Evolutionary conservation across 148 eudicot genomes (phyloP).

Genomic region (Vaccinium darrowii): DNA sequence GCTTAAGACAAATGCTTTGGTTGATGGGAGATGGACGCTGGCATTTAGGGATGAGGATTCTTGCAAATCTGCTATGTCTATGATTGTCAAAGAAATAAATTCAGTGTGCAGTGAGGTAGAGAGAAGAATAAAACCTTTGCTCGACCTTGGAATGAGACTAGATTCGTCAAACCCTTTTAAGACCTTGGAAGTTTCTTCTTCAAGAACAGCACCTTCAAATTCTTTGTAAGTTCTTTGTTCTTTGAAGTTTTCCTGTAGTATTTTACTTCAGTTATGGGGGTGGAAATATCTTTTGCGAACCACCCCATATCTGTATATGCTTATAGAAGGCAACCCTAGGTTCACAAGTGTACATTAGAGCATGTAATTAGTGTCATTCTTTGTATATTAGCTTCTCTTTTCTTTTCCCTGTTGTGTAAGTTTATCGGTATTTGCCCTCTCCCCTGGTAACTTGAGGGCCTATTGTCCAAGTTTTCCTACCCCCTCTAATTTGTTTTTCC

Average conservation of each 20-base stretch:
- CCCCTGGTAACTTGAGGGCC: background rate
- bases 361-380: slow-evolving; percentile 20
- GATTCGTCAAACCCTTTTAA: slow-evolving; percentile 31
- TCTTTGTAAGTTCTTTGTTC: slow-evolving; percentile 22
- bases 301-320: slow-evolving; percentile 39
- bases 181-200: slow-evolving; percentile 27
- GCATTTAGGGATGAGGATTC: slow-evolving; percentile 82
- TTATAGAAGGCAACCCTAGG: slow-evolving; percentile 29
- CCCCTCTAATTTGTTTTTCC: background rate
- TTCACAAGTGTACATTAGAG: slow-evolving; percentile 31
- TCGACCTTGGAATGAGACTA: slow-evolving; percentile 37
- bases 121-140: slow-evolving; percentile 63
- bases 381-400: slow-evolving; percentile 23
- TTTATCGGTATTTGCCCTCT: background rate
- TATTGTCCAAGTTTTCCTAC: background rate
- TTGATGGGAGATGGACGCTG: slow-evolving; percentile 96
- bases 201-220: slow-evolving; percentile 23
- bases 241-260: background rate
- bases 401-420: background rate
- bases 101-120: slow-evolving; percentile 60
- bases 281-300: slow-evolving; percentile 21
- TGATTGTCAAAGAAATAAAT: slow-evolving; percentile 56
- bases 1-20: slow-evolving; percentile 56
- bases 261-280: slow-evolving; percentile 22
- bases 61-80: slow-evolving; percentile 67